Evolutionary conservation across 2,329 filamentous ascomycete genomes (phyloP).

Genomic region (Colletotrichum navitas): DNA sequence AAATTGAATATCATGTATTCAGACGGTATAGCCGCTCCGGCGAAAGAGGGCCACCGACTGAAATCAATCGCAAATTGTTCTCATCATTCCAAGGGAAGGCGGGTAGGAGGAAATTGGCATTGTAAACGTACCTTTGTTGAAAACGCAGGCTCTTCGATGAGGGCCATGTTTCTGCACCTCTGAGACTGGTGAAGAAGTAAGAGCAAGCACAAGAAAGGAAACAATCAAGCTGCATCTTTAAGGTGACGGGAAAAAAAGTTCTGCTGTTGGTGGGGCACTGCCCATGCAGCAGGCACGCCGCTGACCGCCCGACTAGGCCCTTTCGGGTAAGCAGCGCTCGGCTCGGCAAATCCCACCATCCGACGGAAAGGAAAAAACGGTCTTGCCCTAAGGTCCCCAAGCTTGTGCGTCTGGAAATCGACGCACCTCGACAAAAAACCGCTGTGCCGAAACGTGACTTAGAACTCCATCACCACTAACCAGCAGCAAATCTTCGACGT

Average conservation of each 20-base stretch:
- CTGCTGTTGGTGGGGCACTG: conserved; percentile 29
- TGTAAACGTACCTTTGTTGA: conserved; percentile 45
- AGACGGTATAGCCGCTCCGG: conserved; percentile 87
- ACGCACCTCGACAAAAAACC: conserved; percentile 25
- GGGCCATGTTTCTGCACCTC: conserved; percentile 12
- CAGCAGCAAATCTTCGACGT: conserved; percentile 42
- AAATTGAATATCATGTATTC: conserved; percentile 86
- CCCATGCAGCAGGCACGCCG: background rate
- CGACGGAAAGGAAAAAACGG: conserved; percentile 1
- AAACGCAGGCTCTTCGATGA: background rate
- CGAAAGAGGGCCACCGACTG: conserved; percentile 84
- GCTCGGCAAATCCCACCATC: conserved; percentile 32
- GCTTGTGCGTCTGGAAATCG: conserved; percentile 19
- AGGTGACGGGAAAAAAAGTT: conserved; percentile 25
- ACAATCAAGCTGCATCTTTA: conserved; percentile 5
- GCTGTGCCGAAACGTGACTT: conserved; percentile 26
- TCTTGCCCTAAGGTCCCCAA: conserved; percentile 19
- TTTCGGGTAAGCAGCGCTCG: background rate
- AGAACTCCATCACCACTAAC: conserved; percentile 36
- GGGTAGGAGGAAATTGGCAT: conserved; percentile 20
- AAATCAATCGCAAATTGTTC: conserved; percentile 99
- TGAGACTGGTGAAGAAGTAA: conserved; percentile 13
- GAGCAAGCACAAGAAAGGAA: background rate
- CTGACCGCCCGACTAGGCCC: conserved; percentile 18
- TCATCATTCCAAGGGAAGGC: conserved; percentile 75